phyloP scores from a whole-genome alignment of 192 early-diverging fungal species.

The Coemansia sp. region DNA sequence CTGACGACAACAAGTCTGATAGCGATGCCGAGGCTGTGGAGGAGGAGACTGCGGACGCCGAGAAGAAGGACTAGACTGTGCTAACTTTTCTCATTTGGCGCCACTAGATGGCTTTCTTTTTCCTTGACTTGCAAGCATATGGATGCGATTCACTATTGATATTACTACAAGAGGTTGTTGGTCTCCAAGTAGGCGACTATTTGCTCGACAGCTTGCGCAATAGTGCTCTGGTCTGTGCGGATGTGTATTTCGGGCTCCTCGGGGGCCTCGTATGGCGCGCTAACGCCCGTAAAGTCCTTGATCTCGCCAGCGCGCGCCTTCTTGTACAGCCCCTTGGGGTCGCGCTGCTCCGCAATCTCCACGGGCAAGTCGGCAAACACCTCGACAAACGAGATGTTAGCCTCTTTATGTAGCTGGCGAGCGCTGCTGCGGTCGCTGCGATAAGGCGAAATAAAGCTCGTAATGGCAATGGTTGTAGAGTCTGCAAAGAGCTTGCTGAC shows the following conservation, averaged over 20 bases:
- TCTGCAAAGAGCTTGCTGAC: constrained; percentile 87
- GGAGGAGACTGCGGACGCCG: constrained; percentile 8
- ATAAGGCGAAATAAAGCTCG: constrained; percentile 92
- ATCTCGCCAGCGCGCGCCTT: constrained; percentile 92
- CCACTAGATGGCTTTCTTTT: neutral
- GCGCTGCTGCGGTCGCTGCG: constrained; percentile 75
- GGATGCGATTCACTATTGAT: neutral
- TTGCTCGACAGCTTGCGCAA: constrained; percentile 53
- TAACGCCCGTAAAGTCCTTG: constrained; percentile 95
- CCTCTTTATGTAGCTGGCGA: constrained; percentile 70
- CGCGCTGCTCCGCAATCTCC: constrained; percentile 81
- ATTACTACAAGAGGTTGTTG: constrained; percentile 29
- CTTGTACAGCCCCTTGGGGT: constrained; percentile 96
- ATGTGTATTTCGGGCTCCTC: constrained; percentile 81
- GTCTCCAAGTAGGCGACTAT: constrained; percentile 31
- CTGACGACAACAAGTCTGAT: constrained; percentile 29
- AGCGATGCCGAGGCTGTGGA: constrained; percentile 26
- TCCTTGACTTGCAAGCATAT: too few species aligned
- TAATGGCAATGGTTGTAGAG: constrained; percentile 74
- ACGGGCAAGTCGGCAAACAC: constrained; percentile 86
- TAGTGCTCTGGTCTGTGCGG: constrained; percentile 66
- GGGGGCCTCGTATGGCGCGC: constrained; percentile 88
- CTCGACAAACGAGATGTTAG: constrained; percentile 83
- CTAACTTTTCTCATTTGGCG: neutral
- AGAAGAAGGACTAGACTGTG: constrained; percentile 15